Evolutionary conservation across 2,329 filamentous ascomycete species (phyloP).

Genomic region (Verticillium longisporum): DNA sequence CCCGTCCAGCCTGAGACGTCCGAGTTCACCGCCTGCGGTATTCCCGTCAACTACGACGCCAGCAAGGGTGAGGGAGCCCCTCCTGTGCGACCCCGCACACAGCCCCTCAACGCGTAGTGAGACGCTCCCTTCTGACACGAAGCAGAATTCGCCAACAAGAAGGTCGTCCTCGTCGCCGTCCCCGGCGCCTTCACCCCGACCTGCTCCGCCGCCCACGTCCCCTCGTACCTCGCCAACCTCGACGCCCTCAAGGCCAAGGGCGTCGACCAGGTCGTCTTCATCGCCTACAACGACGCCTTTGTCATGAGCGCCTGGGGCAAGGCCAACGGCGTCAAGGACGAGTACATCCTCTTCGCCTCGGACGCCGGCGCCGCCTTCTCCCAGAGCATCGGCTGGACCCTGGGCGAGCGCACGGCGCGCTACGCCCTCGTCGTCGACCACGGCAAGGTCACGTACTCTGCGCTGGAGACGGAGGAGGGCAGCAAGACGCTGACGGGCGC

Average conservation of each 20-base stretch:
- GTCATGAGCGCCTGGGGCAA: constrained; percentile 90
- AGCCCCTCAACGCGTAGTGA: not conserved
- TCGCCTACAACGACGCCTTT: constrained; percentile 78
- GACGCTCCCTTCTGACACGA: not conserved
- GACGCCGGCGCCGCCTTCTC: constrained; percentile 66
- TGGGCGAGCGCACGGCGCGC: constrained; percentile 66
- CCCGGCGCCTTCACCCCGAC: constrained; percentile 78
- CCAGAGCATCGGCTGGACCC: constrained; percentile 70
- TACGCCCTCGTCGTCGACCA: constrained; percentile 79
- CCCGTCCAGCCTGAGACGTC: constrained; percentile 64
- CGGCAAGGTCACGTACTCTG: constrained; percentile 76
- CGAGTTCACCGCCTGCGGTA: constrained; percentile 68
- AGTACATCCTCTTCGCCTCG: constrained; percentile 67
- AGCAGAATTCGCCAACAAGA: constrained; percentile 49
- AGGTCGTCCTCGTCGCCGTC: constrained; percentile 49
- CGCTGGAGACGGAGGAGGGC: constrained; percentile 54
- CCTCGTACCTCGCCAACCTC: constrained; percentile 69
- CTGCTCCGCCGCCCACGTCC: constrained; percentile 75
- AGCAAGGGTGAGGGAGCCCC: constrained; percentile 51
- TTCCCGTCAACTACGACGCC: constrained; percentile 72
- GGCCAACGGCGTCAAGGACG: constrained; percentile 70
- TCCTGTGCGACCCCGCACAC: not conserved
- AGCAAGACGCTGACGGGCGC: constrained; percentile 43
- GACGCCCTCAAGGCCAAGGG: constrained; percentile 69
- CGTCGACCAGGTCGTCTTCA: constrained; percentile 73